Evolutionary conservation across 192 early-diverging fungal species (phyloP).

Genomic region (Podila epicladia): DNA sequence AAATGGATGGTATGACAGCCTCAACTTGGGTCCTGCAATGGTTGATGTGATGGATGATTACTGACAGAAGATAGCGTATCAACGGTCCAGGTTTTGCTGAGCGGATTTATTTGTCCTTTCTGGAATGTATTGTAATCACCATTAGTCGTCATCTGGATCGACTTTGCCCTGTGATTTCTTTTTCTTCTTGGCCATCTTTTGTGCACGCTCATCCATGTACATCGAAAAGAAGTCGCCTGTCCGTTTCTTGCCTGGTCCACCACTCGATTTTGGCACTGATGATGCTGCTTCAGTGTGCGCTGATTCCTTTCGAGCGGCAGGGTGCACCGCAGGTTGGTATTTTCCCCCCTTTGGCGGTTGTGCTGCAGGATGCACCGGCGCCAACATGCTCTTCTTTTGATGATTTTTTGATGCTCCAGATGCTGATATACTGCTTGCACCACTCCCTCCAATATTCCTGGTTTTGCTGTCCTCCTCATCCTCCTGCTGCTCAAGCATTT

Average conservation of each 20-base stretch:
- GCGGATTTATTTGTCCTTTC: not conserved
- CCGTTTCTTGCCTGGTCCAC: constrained; percentile 12
- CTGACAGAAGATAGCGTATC: not conserved
- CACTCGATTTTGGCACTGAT: constrained; percentile 1
- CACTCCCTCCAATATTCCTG: constrained; percentile 30
- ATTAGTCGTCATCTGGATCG: constrained; percentile 35
- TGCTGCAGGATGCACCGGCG: constrained; percentile 1
- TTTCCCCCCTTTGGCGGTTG: constrained; percentile 1
- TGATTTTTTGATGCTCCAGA: not conserved
- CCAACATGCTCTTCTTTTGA: not conserved
- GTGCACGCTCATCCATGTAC: constrained; percentile 57
- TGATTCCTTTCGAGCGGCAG: constrained; percentile 17
- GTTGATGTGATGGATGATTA: too few relatives aligned
- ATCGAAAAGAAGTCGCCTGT: constrained; percentile 59
- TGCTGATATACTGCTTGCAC: not conserved
- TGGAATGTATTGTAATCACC: too few relatives aligned
- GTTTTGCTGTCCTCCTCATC: constrained; percentile 33
- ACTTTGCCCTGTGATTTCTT: constrained; percentile 35
- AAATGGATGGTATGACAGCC: too few relatives aligned
- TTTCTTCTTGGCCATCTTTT: constrained; percentile 60
- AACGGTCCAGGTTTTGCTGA: not conserved
- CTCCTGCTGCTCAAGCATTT: constrained; percentile 27
- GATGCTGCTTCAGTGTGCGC: not conserved
- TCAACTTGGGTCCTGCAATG: too few relatives aligned
- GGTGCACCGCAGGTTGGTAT: constrained; percentile 32